Evolutionary conservation across 1,139 yeast species (phyloP).

Genomic region (Sugiyamaella sp.): DNA sequence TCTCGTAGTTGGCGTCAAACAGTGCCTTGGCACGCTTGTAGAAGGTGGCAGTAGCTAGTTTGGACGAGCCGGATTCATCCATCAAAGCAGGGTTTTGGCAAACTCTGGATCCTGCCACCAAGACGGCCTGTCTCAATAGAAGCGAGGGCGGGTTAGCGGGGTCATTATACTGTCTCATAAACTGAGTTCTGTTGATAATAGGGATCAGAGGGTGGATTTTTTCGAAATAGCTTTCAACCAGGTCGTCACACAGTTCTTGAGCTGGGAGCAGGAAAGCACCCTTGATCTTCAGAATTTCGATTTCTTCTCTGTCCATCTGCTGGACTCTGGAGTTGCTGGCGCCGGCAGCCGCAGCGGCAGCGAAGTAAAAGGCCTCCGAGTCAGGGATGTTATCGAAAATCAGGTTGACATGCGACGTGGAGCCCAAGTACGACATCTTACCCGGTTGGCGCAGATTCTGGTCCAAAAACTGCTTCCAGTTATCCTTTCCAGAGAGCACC

Average conservation of each 20-base stretch:
- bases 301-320: slow-evolving; percentile 63
- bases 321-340: slow-evolving; percentile 33
- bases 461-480: slow-evolving; percentile 28
- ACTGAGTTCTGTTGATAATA: slow-evolving; percentile 63
- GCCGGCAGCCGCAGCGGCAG: slow-evolving; percentile 24
- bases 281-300: slow-evolving; percentile 64
- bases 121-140: slow-evolving; percentile 66
- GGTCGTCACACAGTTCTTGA: slow-evolving; percentile 60
- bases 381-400: slow-evolving; percentile 40
- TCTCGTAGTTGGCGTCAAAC: slow-evolving; percentile 72
- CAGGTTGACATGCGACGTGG: slow-evolving; percentile 41
- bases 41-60: slow-evolving; percentile 64
- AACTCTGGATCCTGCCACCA: slow-evolving; percentile 70
- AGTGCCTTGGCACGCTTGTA: slow-evolving; percentile 78
- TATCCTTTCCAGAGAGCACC: slow-evolving; percentile 15
- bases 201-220: slow-evolving; percentile 74
- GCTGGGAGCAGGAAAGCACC: slow-evolving; percentile 77
- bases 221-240: slow-evolving; percentile 65
- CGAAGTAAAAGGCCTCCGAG: slow-evolving; percentile 41
- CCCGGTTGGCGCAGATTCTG: slow-evolving; percentile 33
- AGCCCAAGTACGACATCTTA: slow-evolving; percentile 39
- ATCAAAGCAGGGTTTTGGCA: slow-evolving; percentile 58
- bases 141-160: slow-evolving; percentile 69
- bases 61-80: slow-evolving; percentile 59
- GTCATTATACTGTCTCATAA: slow-evolving; percentile 60